Base-by-base conservation (phyloP, 768 basidiomycete species). In the Lentinus tigrinus region DNA sequence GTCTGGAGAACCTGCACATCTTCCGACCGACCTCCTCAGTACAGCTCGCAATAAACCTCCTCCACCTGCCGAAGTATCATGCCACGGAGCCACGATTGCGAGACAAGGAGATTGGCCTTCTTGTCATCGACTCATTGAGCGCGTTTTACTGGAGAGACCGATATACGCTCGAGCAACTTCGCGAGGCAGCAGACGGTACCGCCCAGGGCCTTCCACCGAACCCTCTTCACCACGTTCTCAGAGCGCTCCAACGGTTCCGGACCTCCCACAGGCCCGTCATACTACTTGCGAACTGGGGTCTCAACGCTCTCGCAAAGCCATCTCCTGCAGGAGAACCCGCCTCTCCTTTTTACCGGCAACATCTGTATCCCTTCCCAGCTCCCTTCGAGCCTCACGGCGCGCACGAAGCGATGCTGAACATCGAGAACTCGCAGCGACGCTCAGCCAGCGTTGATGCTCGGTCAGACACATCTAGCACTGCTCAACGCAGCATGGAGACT, bases 101-200 rank as follows among this genome's bases (percentile, higher is more conserved):
- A 21, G 70, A 81, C 42, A 70, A 75, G 31, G 85, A 85, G 58
- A 77, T 93, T 11, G 85, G 84, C 6, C 64, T 91, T 53, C 71
- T 95, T 37, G 83, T 82, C 10, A 75, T 94, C 46, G 92, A 95
- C 71, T 91, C 91, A 14, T 70, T 91, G 57, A 87, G 86, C 68
- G 69, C 89, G 0, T 91, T 87, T 66, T 83, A 90, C 71, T 94
- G 93, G 92, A 60, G 78, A 3, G 91, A 94, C 68, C 83, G 87
- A 40, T 86, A 85, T 67, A 74, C 76, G 38, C 72, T 73, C 28
- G 90, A 92, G 70, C 83, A 84, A 62, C 60, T 76, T 52, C 79
- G 74, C 37, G 60, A 64, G 52, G 63, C 36, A 47, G 28, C 55
- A 21, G 44, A 56, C 54, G 38, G 54, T 58, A 57, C 56, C 51